Evolutionary conservation across 805 yeast species (phyloP).

Genomic region (Pachysolen tannophilus): DNA sequence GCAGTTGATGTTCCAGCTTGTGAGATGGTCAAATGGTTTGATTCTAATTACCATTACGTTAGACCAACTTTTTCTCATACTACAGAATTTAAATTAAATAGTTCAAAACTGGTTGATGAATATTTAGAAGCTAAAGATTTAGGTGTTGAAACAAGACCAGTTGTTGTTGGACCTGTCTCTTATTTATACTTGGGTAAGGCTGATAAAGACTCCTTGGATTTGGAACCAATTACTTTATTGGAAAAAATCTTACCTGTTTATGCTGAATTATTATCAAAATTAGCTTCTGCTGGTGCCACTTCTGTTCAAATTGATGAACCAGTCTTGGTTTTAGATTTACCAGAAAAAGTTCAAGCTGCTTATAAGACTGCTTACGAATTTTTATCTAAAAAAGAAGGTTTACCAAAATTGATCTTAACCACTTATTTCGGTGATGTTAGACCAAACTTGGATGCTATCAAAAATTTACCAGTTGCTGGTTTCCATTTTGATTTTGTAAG

Average conservation of each 20-base stretch:
- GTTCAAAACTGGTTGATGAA: constrained; percentile 95
- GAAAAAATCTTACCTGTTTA: constrained; percentile 90
- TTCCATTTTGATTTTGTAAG: constrained; percentile 96
- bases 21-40: constrained; percentile 99
- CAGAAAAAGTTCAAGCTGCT: constrained; percentile 74
- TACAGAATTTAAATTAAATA: constrained; percentile 92
- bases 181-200: constrained; percentile 94
- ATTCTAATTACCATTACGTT: constrained; percentile 98
- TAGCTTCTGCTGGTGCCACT: constrained; percentile 91
- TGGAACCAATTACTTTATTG: constrained; percentile 86
- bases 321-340: constrained; percentile 87
- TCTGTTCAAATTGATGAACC: constrained; percentile 98
- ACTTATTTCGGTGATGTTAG: constrained; percentile 98
- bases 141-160: constrained; percentile 97
- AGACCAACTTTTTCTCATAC: constrained; percentile 97
- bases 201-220: constrained; percentile 93
- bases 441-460: constrained; percentile 89
- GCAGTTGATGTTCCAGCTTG: constrained; percentile 98
- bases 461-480: constrained; percentile 88
- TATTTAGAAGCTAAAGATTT: constrained; percentile 95
- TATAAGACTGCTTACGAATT: constrained; percentile 81
- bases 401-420: constrained; percentile 78
- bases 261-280: constrained; percentile 79
- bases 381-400: constrained; percentile 56
- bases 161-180: constrained; percentile 92